Conservation (phyloP, 306 rosid genomes). For the Trichosanthes truncata region DNA sequence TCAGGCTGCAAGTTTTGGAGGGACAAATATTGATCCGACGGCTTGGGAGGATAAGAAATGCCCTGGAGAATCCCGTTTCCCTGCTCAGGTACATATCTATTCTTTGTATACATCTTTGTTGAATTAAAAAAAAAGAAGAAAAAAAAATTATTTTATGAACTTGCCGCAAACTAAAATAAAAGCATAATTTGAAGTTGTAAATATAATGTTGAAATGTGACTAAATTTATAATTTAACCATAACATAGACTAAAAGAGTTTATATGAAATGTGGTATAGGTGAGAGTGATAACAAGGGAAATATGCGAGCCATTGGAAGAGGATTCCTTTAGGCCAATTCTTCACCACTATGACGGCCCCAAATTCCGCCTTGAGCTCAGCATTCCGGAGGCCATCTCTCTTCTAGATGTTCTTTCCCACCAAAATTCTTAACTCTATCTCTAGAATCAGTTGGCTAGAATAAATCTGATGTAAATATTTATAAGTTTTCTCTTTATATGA, state of each 20-base stretch:
- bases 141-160: no score
- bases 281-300: conserved; percentile 59
- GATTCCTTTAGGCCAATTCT: conserved; percentile 95
- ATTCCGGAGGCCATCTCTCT: conserved; percentile 46
- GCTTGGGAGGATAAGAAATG: conserved; percentile 98
- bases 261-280: conserved; percentile 31
- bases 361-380: conserved; percentile 78
- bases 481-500: background rate
- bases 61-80: conserved; percentile 85
- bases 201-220: no score
- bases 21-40: conserved; percentile 78
- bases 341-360: conserved; percentile 92
- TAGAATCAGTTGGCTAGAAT: background rate
- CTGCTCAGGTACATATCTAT: conserved; percentile 67
- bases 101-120: no score
- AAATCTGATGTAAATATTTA: background rate
- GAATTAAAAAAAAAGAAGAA: no score
- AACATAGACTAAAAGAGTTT: no score
- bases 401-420: background rate
- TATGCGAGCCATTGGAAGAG: conserved; percentile 81
- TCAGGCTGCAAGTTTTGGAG: conserved; percentile 94
- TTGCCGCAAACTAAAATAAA: no score
- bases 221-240: no score
- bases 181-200: no score
- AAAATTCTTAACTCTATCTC: background rate